Conservation (phyloP, 176 grass and related monocot species). For the Ensete ventricosum region DNA sequence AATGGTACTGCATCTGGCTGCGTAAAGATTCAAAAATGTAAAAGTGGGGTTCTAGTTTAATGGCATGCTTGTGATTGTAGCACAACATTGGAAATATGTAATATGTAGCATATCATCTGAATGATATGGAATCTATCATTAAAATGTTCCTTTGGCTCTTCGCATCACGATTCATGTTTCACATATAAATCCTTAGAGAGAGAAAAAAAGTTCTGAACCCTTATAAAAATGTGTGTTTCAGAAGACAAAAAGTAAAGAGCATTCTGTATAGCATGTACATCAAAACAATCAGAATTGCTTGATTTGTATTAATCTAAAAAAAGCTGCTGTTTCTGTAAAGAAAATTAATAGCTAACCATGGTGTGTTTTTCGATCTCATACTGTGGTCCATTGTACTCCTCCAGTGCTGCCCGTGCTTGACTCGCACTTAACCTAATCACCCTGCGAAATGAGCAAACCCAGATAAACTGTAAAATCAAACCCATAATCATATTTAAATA, state of each 20-base stretch:
- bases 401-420: slow-evolving; percentile 19
- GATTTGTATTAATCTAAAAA: not conserved
- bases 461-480: not conserved
- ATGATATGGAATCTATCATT: no score
- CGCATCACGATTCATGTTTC: not conserved
- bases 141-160: not conserved
- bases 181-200: not conserved
- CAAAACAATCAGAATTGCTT: not conserved
- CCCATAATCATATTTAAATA: not conserved
- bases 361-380: slow-evolving; percentile 31
- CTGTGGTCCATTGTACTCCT: slow-evolving; percentile 27
- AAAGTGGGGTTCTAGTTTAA: no score
- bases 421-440: slow-evolving; percentile 13
- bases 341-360: slow-evolving; percentile 8
- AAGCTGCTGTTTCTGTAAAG: not conserved
- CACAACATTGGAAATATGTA: no score
- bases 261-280: not conserved
- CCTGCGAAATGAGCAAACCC: slow-evolving; percentile 10
- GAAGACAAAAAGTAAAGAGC: not conserved
- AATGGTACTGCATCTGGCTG: no score
- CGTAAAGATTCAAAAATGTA: no score
- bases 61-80: no score
- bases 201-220: not conserved
- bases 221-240: not conserved
- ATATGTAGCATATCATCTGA: no score